phyloP scores from a whole-genome alignment of 495 filamentous ascomycete genomes.

The Aspergillus carlsbadensis region DNA sequence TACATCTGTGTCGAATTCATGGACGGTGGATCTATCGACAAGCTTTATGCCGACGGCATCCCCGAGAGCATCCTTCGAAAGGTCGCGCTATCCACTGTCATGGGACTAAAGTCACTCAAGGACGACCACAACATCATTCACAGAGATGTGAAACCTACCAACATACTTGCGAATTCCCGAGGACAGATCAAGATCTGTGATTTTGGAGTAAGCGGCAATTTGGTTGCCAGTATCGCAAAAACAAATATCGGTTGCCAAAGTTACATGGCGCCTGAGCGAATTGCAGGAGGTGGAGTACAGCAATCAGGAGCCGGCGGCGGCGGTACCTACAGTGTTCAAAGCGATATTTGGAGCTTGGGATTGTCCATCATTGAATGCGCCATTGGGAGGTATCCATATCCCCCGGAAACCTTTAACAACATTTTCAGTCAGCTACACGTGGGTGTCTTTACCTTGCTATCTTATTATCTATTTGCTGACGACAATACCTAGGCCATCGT shows the following conservation, averaged over 20 bases:
- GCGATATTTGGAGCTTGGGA: slow-evolving; percentile 96
- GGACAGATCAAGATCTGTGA: slow-evolving; percentile 98
- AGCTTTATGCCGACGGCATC: slow-evolving; percentile 90
- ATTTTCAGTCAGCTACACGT: slow-evolving; percentile 98
- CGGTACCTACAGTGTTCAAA: slow-evolving; percentile 96
- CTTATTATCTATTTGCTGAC: too few relatives aligned
- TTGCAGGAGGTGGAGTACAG: slow-evolving; percentile 80
- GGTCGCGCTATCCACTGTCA: slow-evolving; percentile 84
- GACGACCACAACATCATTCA: slow-evolving; percentile 99
- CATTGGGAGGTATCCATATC: slow-evolving; percentile 93
- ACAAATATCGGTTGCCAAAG: slow-evolving; percentile 99
- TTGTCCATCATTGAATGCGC: slow-evolving; percentile 96
- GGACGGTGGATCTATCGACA: slow-evolving; percentile 99
- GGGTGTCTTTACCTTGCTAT: too few relatives aligned
- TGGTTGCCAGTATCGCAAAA: slow-evolving; percentile 96
- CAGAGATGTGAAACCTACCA: slow-evolving; percentile 97
- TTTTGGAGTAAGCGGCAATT: slow-evolving; percentile 94
- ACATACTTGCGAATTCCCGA: slow-evolving; percentile 85
- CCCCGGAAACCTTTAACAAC: slow-evolving; percentile 96
- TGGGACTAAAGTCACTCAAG: slow-evolving; percentile 90
- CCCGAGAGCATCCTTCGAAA: slow-evolving; percentile 88
- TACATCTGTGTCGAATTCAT: slow-evolving; percentile 99
- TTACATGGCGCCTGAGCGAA: slow-evolving; percentile 98
- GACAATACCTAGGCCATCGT: slow-evolving; percentile 79
- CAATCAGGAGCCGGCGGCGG: slow-evolving; percentile 67